Base-by-base conservation (phyloP, 164 flowering plant genomes). In the Magnolia kwangsiensis region DNA sequence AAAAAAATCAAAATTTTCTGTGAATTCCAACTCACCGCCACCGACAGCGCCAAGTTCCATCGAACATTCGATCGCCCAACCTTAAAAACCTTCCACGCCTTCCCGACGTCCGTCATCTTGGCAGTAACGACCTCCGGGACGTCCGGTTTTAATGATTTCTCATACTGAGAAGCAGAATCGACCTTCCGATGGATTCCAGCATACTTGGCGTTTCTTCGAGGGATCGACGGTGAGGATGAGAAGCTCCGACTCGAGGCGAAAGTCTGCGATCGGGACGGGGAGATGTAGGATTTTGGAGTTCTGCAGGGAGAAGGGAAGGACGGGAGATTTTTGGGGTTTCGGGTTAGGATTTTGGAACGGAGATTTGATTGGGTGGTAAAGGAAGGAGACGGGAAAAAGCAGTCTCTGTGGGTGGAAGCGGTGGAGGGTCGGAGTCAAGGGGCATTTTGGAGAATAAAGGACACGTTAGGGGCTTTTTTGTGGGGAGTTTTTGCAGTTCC, bases 321-420 rank as follows among this genome's bases (percentile, higher is more conserved):
- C 65, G 88, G 77, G 83, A 81, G 83, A 59, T 84, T 80, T 27
- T 83, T 84, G 50, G 79, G 81, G 72, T 78, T 79, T 31, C 50
- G 71, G 31, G 19, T 19, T 49, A 71, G 74, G 68, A 75, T 75
- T 72, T 77, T 72, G 11, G 78, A 45, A 6, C 73, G 76, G 18
- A 68, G 27, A 18, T 58, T 14, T 18, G 82, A 23, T 31, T 80
- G 75, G 80, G 77, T 85, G 75, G 78, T 63, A 83, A 80, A 84
- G 16, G 91, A 84, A 16, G 87, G 85, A 0, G 91, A 87, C 13
- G 92, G 93, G 84, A 87, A 91, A 74, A 90, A 82, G 91, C 96
- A 90, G 90, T 91, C 91, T 55, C 95, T 83, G 83, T 76, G 81
- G 74, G 78, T 75, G 77, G 83, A 67, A 24, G 89, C 16, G 90